Base-by-base conservation (phyloP, 371 early-diverging fungal genomes). In the Mortierella sp. region DNA sequence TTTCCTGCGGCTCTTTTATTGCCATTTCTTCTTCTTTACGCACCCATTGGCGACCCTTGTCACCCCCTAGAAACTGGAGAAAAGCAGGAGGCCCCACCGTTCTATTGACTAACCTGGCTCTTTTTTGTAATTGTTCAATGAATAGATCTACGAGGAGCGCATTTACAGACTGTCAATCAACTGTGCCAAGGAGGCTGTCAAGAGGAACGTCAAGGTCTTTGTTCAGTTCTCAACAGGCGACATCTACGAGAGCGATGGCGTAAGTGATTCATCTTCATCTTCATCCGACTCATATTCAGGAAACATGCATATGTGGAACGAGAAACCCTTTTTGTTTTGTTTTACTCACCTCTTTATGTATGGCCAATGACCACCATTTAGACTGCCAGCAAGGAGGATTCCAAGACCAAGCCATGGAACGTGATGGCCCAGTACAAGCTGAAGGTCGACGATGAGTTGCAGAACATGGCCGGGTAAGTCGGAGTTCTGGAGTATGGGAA, bases 341-440 rank as follows among this genome's bases (percentile, higher is more conserved):
- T 6, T 34, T 31, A 61, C 21, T 24, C 24, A n/a, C 10, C 4
- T 31, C 19, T 34, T 31, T 34, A 34, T 26, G 16, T 50, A 54
- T 54, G n/a, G 5, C 21, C n/a, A 31, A 51, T 37, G 28, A 10
- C 13, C 37, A 28, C 43, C 24, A 40, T 40, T 40, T 59, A 97
- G 96, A 91, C 90, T 82, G 90, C 95, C 37, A 92, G 94, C 21
- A 91, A 89, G 24, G 97, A 97, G 85, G 88, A 90, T 11, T 89
- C 91, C 51, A 95, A 95, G 78, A 85, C 95, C 57, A 96, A 95
- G 77, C 97, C 97, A 67, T 97, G 96, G 97, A 97, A 96, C n/a
- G 80, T 84, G 8, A 88, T 96, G 79, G 97, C 95, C 2, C 92
- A 93, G 78, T 90, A 93, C 75, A 97, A 98, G 77, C 77, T 93